A percentile compares a stretch with the other conserved stretches of the same genome.
Conservation (phyloP, 2,329 filamentous ascomycete genomes). For the Claviceps pazoutovae region DNA sequence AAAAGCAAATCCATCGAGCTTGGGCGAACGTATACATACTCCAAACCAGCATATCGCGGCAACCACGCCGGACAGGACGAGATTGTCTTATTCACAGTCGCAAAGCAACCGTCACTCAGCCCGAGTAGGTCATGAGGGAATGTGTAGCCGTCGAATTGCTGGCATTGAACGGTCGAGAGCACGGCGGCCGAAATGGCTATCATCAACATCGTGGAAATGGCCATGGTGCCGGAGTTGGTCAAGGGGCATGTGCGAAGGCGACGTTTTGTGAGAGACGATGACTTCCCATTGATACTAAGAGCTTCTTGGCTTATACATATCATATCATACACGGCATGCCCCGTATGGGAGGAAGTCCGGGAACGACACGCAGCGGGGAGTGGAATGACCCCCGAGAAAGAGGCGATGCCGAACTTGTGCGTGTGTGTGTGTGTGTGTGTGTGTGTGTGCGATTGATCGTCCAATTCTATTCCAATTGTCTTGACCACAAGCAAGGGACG, state of each 20-base stretch:
- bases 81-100: not conserved
- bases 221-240: not conserved
- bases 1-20: too few species aligned
- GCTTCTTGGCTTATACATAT: not conserved
- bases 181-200: not conserved
- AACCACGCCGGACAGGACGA: not conserved
- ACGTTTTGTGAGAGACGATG: not conserved
- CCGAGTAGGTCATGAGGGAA: not conserved
- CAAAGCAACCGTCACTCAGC: not conserved
- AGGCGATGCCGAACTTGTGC: not conserved
- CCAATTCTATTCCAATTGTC: not conserved
- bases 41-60: not conserved
- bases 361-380: not conserved
- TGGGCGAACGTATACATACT: not conserved
- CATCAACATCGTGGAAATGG: too few species aligned
- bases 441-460: too few species aligned
- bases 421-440: not conserved
- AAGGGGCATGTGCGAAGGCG: not conserved
- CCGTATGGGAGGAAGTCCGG: not conserved
- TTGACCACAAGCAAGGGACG: not conserved
- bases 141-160: not conserved
- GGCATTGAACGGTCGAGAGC: not conserved
- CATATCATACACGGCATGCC: not conserved
- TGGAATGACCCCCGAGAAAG: not conserved
- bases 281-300: not conserved